Percentiles rank a stretch among this genome's conserved stretches.
Evolutionary conservation across 2,329 filamentous ascomycete genomes (phyloP).

Genomic region (Pseudogymnoascus verrucosus): DNA sequence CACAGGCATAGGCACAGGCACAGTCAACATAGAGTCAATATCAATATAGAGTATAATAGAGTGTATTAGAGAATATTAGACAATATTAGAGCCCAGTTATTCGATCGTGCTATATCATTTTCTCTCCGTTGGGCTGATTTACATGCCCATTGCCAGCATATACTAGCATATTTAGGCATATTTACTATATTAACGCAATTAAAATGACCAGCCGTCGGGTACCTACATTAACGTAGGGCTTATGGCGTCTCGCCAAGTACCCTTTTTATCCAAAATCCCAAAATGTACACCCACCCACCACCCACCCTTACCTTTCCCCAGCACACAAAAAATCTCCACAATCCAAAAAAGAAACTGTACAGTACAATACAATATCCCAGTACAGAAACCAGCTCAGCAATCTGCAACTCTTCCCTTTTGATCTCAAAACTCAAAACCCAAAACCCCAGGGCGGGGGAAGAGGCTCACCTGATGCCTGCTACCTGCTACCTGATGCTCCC

Average conservation of each 20-base stretch:
- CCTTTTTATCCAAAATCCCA: neutral
- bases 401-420: neutral
- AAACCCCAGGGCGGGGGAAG: too few relatives aligned
- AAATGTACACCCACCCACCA: too few relatives aligned
- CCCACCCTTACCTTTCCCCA: neutral
- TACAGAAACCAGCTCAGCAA: neutral
- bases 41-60: neutral
- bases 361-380: neutral
- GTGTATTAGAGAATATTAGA: neutral
- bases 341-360: neutral
- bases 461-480: constrained; percentile 7
- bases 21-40: neutral
- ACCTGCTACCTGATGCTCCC: neutral
- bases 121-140: neutral
- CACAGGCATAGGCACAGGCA: too few relatives aligned
- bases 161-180: neutral
- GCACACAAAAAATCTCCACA: neutral
- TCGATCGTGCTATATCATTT: neutral
- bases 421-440: neutral
- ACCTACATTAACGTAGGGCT: constrained; percentile 6
- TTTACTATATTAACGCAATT: neutral
- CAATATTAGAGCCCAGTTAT: neutral
- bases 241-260: constrained; percentile 1
- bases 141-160: neutral
- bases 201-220: neutral